Base-by-base conservation (phyloP, 176 grass and related monocot species). In the Cenchrus fungigraminus region DNA sequence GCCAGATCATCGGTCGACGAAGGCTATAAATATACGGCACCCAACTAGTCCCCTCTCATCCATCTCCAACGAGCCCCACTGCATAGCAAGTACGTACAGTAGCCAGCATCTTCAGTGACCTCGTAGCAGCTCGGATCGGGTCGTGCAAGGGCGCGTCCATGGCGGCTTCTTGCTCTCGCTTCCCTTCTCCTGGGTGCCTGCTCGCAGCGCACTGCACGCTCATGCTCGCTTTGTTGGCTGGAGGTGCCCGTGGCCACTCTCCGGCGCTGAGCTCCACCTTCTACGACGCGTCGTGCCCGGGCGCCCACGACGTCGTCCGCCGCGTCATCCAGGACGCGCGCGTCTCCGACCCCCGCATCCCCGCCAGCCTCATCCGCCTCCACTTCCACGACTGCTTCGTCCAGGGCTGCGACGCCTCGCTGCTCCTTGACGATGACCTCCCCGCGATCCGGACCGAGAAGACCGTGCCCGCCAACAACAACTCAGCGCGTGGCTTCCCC, bases 341-440 rank as follows among this genome's bases (percentile, higher is more conserved):
- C 0, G 44, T 82, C 53, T 28, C 85, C 16, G 89, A 81, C 51
- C 78, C 73, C 9, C 84, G 84, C n/a, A 62, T 89, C 29, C 81
- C 37, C 14, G 79, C 78, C 19, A 82, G 81, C 65, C 92, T 92
- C 6, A 76, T 94, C 55, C 95, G 94, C 0, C 44, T 94, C 71
- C 91, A 97, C 82, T 97, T 97, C 87, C 94, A 97, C 22, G 94
- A 97, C 81, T 97, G 91, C 69, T 97, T 97, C 87, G 89, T 97
- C 6, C 89, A 97, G 91, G 92, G 94, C 10, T 97, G 94, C 76
- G 94, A 97, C 58, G 94, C 22, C 0, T 97, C 94, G 12, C 14
- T 97, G 14, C 73, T 92, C 0, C 65, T 97, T 0, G 79, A 79
- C 44, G 65, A 82, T 20, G 79, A 58, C 6, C 52, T 57, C 51